Evolutionary conservation across 208 protist species (phyloP), one percentile per base, ranked within the genome.

Genomic region (Trypanosoma cruzi): DNA sequence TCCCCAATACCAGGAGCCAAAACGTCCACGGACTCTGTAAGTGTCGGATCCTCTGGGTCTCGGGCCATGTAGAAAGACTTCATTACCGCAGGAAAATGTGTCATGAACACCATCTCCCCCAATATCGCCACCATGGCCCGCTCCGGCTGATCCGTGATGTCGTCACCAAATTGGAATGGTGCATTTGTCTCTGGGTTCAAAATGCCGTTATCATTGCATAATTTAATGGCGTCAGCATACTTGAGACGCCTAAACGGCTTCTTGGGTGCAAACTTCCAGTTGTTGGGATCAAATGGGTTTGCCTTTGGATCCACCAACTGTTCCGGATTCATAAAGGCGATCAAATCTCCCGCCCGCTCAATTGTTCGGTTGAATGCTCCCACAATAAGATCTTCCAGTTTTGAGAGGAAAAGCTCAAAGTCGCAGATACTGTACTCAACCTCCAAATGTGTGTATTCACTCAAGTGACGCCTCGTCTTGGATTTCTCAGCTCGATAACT

Each of bases 61-160:
- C 90, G 87, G 75, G 93, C 77, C 98, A 99, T 99, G 92, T 99
- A 99, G 85, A 99, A 99, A 31, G 98, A 92, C 81, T 99, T 99
- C 88, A 99, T 98, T 36, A 85, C 83, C 0, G 81, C 84, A 57
- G 98, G 99, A 92, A 99, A 99, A 54, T 98, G 79, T 13, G 82
- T 98, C 93, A 99, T 91, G 31, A 99, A 83, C 29, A 99, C 95
- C 55, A 98, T 98, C 69, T 97, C 86, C 50, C 97, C 96, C 28
- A 99, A 98, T 65, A 89, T 86, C 58, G 98, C 98, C 54, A 98
- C 95, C 98, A 99, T 99, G 26, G 89, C 83, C 50, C 99, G 86
- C 85, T 99, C 98, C 50, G 97, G 98, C 58, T 96, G 85, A 71
- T 99, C 98, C 34, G 98, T 94, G 75, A 99, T 99, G 74, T 99